Conservation (phyloP, 73 alveolate genomes). For the Paramecium sexaurelia region DNA sequence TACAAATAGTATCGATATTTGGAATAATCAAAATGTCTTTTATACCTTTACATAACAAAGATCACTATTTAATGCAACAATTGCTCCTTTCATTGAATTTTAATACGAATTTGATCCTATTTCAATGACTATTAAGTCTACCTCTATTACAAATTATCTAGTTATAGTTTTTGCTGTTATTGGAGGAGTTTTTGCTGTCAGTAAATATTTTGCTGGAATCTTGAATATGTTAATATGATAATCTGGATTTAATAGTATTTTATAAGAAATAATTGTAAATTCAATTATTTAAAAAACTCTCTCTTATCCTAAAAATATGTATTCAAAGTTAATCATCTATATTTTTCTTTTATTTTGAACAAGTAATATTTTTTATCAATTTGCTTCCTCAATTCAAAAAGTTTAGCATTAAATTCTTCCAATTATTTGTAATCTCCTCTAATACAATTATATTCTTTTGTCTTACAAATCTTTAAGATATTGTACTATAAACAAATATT, state of each 20-base stretch:
- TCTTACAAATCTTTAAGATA: too few relatives aligned
- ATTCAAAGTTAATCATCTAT: too few relatives aligned
- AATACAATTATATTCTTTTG: too few relatives aligned
- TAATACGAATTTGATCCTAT: slow-evolving; percentile 53
- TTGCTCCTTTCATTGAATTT: neutral
- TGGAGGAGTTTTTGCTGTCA: slow-evolving; percentile 53
- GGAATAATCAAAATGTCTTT: neutral
- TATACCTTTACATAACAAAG: slow-evolving; percentile 7
- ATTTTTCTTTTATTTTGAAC: too few relatives aligned
- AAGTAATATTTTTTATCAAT: too few relatives aligned
- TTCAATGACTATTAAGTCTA: neutral
- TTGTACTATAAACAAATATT: too few relatives aligned
- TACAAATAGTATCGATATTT: neutral
- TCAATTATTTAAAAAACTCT: neutral
- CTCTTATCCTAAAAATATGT: too few relatives aligned
- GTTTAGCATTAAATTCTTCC: too few relatives aligned
- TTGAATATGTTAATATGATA: slow-evolving; percentile 20
- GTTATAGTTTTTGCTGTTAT: slow-evolving; percentile 17
- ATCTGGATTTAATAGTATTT: neutral
- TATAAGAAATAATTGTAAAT: neutral
- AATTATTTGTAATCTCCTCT: too few relatives aligned
- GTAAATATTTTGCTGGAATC: slow-evolving; percentile 9
- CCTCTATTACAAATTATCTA: neutral
- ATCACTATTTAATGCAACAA: neutral
- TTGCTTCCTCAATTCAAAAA: too few relatives aligned